Conservation (phyloP, 257 asterid genomes). For the Jacaranda mimosifolia region DNA sequence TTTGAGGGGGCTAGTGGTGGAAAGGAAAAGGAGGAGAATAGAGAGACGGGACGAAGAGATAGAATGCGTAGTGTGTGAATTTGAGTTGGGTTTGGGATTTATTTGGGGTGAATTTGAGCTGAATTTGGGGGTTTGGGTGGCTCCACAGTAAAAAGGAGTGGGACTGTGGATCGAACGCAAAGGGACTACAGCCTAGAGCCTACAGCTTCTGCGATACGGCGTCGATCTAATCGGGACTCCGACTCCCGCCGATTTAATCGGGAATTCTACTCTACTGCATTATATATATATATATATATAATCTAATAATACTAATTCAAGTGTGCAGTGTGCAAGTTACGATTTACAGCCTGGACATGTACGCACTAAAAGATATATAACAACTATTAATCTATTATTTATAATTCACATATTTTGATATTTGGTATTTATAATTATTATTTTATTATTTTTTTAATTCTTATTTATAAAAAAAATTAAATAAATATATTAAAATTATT, state of each 20-base stretch:
- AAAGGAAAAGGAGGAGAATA: neutral
- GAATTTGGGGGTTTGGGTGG: slow-evolving; percentile 34
- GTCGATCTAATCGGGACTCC: neutral
- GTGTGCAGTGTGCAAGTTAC: neutral
- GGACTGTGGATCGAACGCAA: neutral
- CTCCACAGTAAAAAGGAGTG: neutral
- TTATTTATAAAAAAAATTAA: no score
- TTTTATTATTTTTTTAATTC: no score
- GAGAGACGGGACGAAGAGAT: slow-evolving; percentile 9
- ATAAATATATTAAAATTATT: no score
- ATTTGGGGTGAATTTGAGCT: slow-evolving; percentile 57
- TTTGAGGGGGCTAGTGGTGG: slow-evolving; percentile 40
- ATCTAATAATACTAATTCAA: neutral
- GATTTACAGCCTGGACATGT: neutral
- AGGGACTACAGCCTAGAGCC: neutral
- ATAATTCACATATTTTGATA: no score
- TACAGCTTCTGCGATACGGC: neutral
- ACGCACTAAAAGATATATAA: neutral
- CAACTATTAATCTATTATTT: no score
- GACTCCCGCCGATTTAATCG: slow-evolving; percentile 4
- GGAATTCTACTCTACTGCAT: neutral
- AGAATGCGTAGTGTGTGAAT: slow-evolving; percentile 12
- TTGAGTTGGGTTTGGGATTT: slow-evolving; percentile 44
- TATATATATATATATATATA: neutral
- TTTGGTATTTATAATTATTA: no score